Conservation (phyloP, 2,329 filamentous ascomycete genomes). For the Rutstroemia sp. region DNA sequence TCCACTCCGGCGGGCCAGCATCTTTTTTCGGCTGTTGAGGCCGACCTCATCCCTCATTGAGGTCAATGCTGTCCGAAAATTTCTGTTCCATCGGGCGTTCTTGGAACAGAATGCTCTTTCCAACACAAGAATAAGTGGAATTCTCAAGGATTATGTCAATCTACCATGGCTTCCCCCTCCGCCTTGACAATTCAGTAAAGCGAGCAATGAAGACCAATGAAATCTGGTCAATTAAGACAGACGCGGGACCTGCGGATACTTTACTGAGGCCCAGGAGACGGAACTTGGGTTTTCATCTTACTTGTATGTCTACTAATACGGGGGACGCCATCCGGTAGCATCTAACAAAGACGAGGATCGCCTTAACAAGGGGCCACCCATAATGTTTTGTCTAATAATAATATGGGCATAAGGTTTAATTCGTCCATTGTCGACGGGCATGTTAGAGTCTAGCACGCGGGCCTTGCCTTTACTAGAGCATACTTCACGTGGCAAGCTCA, state of each 20-base stretch:
- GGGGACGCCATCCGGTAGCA: constrained; percentile 9
- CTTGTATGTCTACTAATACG: constrained; percentile 2
- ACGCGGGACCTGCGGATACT: constrained; percentile 3
- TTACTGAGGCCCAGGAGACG: constrained; percentile 4
- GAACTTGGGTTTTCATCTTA: constrained; percentile 8
- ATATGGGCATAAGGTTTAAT: neutral
- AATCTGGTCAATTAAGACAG: neutral
- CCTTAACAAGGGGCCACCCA: constrained; percentile 1
- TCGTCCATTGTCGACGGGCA: neutral
- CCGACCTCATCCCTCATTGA: constrained; percentile 4
- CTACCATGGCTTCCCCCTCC: constrained; percentile 3
- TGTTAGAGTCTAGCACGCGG: neutral
- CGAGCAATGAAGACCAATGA: neutral
- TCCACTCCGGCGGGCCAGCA: neutral
- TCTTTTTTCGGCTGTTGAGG: neutral
- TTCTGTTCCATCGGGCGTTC: neutral
- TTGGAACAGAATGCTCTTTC: constrained; percentile 1
- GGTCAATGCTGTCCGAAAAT: constrained; percentile 7
- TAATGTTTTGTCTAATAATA: neutral
- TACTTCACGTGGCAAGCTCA: constrained; percentile 4
- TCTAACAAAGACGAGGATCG: constrained; percentile 6
- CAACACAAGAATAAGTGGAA: constrained; percentile 1
- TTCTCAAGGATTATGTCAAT: constrained; percentile 4
- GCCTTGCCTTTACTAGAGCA: neutral
- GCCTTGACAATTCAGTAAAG: neutral